phyloP scores from a whole-genome alignment of 176 grass and related monocot genomes.

The barley (Hordeum vulgare) region MorexV3_pseudomolecules_assembly NC_058521.1:527137308-527137807 shows the following conservation, averaged over 20 bases:
- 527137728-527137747: background rate
- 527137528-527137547: background rate
- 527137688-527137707: background rate
- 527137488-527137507: background rate
- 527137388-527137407: background rate
- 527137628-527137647: background rate
- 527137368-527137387: background rate
- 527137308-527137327: background rate
- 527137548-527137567: background rate
- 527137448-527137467: slow-evolving; percentile 19
- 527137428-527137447: background rate
- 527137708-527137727: background rate
- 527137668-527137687: background rate
- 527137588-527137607: no score
- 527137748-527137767: background rate
- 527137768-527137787: background rate
- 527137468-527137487: slow-evolving; percentile 3
- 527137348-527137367: background rate
- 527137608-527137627: background rate
- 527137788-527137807: background rate
- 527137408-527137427: background rate
- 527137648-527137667: background rate
- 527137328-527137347: background rate
- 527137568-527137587: background rate
- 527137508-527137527: background rate